A percentile compares a stretch with the other conserved stretches of the same genome.
phyloP scores from a whole-genome alignment of 768 basidiomycete species.

The Hygrocybe coccinea region DNA sequence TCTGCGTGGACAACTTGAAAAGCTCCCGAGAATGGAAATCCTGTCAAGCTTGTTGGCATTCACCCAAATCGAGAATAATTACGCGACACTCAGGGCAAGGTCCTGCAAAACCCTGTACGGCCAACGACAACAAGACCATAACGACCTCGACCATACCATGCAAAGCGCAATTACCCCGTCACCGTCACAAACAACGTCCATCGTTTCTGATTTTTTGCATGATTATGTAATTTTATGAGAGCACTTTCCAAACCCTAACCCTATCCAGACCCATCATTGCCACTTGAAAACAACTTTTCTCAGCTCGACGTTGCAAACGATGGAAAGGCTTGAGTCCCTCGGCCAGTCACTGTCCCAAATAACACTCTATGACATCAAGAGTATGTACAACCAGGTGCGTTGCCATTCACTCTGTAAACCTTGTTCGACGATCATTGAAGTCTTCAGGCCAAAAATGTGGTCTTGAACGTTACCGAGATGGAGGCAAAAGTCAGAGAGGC shows the following conservation, averaged over 20 bases:
- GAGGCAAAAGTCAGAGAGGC: constrained; percentile 96
- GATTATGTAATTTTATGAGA: too few species aligned
- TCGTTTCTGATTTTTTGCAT: too few species aligned
- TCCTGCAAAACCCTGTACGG: too few species aligned
- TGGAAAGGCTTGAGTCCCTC: constrained; percentile 79
- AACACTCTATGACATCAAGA: constrained; percentile 90
- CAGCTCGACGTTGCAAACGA: constrained; percentile 26
- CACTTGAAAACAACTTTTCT: not conserved
- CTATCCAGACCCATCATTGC: not conserved
- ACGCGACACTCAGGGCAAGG: too few species aligned
- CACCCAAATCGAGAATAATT: too few species aligned
- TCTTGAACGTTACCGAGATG: constrained; percentile 94
- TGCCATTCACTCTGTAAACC: not conserved
- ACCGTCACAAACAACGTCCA: too few species aligned
- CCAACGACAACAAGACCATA: too few species aligned
- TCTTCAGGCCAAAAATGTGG: constrained; percentile 85
- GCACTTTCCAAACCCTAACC: not conserved
- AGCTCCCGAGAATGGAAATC: too few species aligned
- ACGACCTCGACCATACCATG: too few species aligned
- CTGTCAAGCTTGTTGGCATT: too few species aligned
- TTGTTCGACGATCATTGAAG: constrained; percentile 8
- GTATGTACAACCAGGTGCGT: constrained; percentile 85
- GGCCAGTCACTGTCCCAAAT: constrained; percentile 73
- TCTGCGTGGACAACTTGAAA: too few species aligned
- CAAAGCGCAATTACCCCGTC: not conserved